A percentile compares a stretch with the other conserved stretches of the same genome.
Conservation (phyloP, 2,329 filamentous ascomycete genomes). For the Hymenotorrendiella dingleyae region DNA sequence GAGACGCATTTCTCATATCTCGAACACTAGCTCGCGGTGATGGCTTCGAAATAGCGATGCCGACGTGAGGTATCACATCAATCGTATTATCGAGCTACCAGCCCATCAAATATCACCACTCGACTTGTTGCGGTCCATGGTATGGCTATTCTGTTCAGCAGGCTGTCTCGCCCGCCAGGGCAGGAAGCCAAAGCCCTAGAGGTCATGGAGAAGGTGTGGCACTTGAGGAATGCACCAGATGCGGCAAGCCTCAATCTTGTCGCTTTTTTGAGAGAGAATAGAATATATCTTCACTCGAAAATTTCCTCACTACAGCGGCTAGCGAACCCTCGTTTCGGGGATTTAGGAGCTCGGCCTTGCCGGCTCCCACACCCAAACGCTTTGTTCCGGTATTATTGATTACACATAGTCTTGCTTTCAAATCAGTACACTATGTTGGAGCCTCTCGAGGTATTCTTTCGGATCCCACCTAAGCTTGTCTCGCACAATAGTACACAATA, state of each 20-base stretch:
- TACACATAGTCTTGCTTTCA: too few species aligned
- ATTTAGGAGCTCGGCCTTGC: too few species aligned
- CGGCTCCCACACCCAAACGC: too few species aligned
- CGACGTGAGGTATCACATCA: constrained; percentile 15
- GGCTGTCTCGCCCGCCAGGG: constrained; percentile 18
- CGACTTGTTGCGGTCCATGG: constrained; percentile 18
- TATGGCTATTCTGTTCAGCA: constrained; percentile 22
- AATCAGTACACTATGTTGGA: too few species aligned
- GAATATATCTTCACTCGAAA: too few species aligned
- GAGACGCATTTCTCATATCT: constrained; percentile 13
- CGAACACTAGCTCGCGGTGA: constrained; percentile 9
- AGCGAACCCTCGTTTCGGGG: too few species aligned
- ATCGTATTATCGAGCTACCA: constrained; percentile 14
- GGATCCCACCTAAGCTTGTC: too few species aligned
- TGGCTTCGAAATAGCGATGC: constrained; percentile 4
- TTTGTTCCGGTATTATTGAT: too few species aligned
- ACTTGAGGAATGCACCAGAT: constrained; percentile 10
- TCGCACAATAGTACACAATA: too few species aligned
- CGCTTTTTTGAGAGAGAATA: constrained; percentile 28
- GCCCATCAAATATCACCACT: constrained; percentile 14
- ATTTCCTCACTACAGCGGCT: too few species aligned
- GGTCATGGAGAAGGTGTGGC: constrained; percentile 24
- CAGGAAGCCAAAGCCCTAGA: constrained; percentile 21
- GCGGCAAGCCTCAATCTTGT: constrained; percentile 25
- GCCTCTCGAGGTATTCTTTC: too few species aligned